Evolutionary conservation across 345 rosid species (phyloP).

Genomic region (Bretschneidera sinensis): DNA sequence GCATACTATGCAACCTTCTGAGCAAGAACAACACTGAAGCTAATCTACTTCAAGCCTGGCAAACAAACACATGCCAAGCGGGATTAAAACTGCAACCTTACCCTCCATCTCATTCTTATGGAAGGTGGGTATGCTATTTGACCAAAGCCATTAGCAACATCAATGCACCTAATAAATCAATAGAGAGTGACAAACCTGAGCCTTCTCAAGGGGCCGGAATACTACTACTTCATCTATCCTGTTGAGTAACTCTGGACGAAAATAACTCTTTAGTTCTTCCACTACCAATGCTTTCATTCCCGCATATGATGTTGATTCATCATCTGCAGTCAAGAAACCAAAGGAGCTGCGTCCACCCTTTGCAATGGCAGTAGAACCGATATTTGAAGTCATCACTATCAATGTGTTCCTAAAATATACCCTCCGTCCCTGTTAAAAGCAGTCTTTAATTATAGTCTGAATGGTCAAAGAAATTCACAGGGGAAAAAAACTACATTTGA

Average conservation of each 20-base stretch:
- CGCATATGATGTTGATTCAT: conserved; percentile 55
- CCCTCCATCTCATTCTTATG: too few species aligned
- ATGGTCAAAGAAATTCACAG: conserved; percentile 3
- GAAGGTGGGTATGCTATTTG: neutral
- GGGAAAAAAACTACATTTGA: too few species aligned
- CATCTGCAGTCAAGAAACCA: conserved; percentile 59
- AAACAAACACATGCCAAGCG: too few species aligned
- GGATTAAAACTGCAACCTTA: too few species aligned
- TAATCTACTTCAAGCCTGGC: too few species aligned
- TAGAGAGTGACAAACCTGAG: conserved; percentile 62
- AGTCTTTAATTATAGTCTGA: conserved; percentile 8
- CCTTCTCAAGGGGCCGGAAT: conserved; percentile 71
- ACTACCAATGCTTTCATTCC: conserved; percentile 74
- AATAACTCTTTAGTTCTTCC: conserved; percentile 83
- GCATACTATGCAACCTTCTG: too few species aligned
- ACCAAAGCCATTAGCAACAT: neutral
- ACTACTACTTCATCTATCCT: conserved; percentile 91
- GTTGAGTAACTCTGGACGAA: conserved; percentile 95
- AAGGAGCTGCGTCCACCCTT: conserved; percentile 72
- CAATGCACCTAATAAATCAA: neutral
- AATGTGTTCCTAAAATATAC: conserved; percentile 92
- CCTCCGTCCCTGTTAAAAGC: conserved; percentile 65
- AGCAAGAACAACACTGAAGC: too few species aligned
- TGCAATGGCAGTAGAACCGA: conserved; percentile 82
- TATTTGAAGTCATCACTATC: conserved; percentile 92